Base-by-base conservation (phyloP, 2,329 filamentous ascomycete species). In the Chrysoporthe cubensis region DNA sequence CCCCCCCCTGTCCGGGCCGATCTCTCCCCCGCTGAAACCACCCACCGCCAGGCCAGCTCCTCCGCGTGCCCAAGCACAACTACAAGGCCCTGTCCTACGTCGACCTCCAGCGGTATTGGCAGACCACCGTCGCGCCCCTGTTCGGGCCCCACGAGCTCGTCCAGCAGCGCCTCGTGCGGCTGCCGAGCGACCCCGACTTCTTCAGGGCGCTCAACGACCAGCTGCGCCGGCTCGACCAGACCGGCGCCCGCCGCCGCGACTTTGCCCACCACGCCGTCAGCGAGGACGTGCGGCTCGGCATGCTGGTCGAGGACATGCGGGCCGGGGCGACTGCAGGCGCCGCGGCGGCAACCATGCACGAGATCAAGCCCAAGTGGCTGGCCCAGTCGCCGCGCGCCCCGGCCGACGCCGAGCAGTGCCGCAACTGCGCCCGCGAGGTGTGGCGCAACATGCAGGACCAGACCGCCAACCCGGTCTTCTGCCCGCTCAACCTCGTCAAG, bases 331-430 rank as follows among this genome's bases (percentile, higher is more conserved):
- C 37, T 26, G 18, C 16, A 21, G 43, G 37, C 46, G 21, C 21
- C 50, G 8, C 26, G 11, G 34, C 42, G n/a, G 59, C 34, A 64
- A 64, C 21, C 43, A 63, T 91, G 43, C 80, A 92, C 66, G 91
- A 95, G 76, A 91, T 95, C 79, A 96, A 96, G 76, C 92, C 92
- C 16, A 96, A 96, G 78, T 96, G 92, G 92, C 85, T 96, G 37
- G 80, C 84, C 9, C 91, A 94, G 76, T 94, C 91, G 2, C 91
- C 90, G 4, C 88, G 87, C 48, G 91, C 92, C 0, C 92, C 92
- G 1, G 37, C 75, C 0, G 78, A 80, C 40, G 86, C 91, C 52
- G 85, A 82, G 62, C 84, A 91, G 62, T 96, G 92, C 79, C 88
- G 92, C 43, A 93, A 90, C 50, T 96, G 92, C 76, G 92, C 92